These are phyloP conservation scores for Talaromyces sp. DNA, from an alignment of 2,329 filamentous ascomycete species.

Conservation along the genomic window DNA sequence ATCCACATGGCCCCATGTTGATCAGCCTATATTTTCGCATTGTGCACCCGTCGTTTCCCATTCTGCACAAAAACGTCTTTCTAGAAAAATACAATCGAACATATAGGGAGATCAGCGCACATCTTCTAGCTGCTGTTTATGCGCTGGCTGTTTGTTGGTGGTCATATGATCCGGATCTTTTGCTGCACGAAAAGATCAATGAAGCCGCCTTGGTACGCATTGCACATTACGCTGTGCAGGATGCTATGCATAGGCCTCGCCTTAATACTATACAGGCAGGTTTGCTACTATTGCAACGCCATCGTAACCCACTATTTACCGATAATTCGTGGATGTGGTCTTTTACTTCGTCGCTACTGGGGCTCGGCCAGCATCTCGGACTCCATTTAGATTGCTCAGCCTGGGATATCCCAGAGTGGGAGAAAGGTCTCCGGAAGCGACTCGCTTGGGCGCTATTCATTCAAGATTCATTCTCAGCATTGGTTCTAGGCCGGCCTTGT, in stretches of 20 bases:
- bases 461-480: conserved; percentile 48
- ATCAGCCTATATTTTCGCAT: conserved; percentile 78
- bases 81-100: conserved; percentile 71
- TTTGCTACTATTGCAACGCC: conserved; percentile 47
- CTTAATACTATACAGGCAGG: conserved; percentile 54
- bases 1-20: conserved; percentile 69
- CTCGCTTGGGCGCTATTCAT: conserved; percentile 63
- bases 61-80: conserved; percentile 76
- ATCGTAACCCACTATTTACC: conserved; percentile 30
- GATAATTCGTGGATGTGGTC: conserved; percentile 40
- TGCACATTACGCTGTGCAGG: conserved; percentile 42
- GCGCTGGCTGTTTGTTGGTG: conserved; percentile 80
- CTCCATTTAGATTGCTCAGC: conserved; percentile 58
- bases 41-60: conserved; percentile 76
- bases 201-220: conserved; percentile 29
- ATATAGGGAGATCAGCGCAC: conserved; percentile 69
- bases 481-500: conserved; percentile 8
- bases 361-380: conserved; percentile 55
- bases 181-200: conserved; percentile 19
- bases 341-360: conserved; percentile 52
- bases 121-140: conserved; percentile 70
- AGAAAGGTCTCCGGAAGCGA: conserved; percentile 57
- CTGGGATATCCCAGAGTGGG: conserved; percentile 62
- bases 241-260: conserved; percentile 50
- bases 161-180: conserved; percentile 50